These are phyloP conservation scores for Herpetomonas tarakana DNA, from an alignment of 208 protist genomes.

Conservation along the genomic window DNA sequence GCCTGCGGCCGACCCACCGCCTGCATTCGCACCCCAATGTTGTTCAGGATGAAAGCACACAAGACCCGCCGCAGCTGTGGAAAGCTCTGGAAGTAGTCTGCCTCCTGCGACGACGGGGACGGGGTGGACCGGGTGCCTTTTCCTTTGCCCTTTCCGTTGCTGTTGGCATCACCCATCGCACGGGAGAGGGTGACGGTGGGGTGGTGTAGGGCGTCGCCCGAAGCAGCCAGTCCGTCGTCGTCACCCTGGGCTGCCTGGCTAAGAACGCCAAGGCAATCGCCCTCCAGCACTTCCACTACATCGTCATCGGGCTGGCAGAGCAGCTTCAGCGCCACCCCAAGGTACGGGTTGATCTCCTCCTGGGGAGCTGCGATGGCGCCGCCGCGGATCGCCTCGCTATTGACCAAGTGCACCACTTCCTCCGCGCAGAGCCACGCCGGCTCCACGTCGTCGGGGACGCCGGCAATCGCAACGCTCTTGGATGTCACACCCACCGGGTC, in stretches of 20 bases:
- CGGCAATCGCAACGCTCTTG: not conserved
- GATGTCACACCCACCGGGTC: not conserved
- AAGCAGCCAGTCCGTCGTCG: not conserved
- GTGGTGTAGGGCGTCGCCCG: too few relatives aligned
- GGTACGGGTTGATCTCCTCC: conserved; percentile 38
- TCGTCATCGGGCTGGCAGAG: not conserved
- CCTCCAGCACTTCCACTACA: not conserved
- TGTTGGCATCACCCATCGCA: not conserved
- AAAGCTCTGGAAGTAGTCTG: conserved; percentile 11
- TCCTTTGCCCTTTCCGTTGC: too few relatives aligned
- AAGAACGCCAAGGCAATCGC: not conserved
- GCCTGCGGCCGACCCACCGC: conserved; percentile 8
- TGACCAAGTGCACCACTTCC: conserved; percentile 22
- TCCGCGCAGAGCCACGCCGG: not conserved
- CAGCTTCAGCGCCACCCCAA: conserved; percentile 30
- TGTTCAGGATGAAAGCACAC: conserved; percentile 37
- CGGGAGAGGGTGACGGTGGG: too few relatives aligned
- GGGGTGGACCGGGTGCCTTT: too few relatives aligned
- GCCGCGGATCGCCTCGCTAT: conserved; percentile 54
- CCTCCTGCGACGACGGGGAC: not conserved
- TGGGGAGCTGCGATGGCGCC: conserved; percentile 35
- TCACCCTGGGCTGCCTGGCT: too few relatives aligned
- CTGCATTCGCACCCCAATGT: conserved; percentile 35
- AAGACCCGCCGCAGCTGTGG: conserved; percentile 25
- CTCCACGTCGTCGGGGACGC: not conserved